Evolutionary conservation across 2,329 filamentous ascomycete species (phyloP), one percentile per base, ranked within the genome.

Genomic region (Cercospora nicotianae): DNA sequence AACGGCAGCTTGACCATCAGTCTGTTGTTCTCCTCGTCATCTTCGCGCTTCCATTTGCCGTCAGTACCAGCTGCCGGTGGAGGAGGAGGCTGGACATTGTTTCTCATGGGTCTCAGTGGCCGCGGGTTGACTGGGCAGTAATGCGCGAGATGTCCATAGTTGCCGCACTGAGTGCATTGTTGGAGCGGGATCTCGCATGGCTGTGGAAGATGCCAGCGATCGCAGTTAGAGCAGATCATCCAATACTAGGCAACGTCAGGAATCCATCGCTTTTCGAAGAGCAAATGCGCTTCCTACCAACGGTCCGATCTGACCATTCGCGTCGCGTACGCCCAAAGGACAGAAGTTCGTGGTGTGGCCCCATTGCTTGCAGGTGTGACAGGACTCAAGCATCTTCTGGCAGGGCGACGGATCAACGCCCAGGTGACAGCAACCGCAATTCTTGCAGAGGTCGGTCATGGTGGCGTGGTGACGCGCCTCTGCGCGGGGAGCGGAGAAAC

Each of bases 201-300:
- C 1, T 57, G 10, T 3, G 74, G 74, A 7, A 75, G 71, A 53
- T 75, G 74, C 74, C 74, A 74, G 10, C 33, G 26, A 58, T 74
- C 73, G 59, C 73, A 75, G 64, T 75, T 75, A 61, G 72, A 69
- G 57, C 73, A 75, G 9, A 74, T 55, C 63, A 69, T 71, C 31
- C 45, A 66, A 45, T 68, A 74, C 69, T 71, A 16, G 20, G 3
- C 16, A 8, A 26, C 13, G 67, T 70, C 67, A 70, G 69, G 10
- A 28, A 53, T 1, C 23, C 20, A 18, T 20, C 39, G 10, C n/a
- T 26, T 12, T 28, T n/a, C 30, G 58, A 31, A 30, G 60, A 53
- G 10, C 23, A 9, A 12, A 60, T 5, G 20, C n/a, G 18, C 10
- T 12, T n/a, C 67, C 63, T 63, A 72, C 72, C 63, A 58, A 42